phyloP scores from a whole-genome alignment of 805 yeast species.

The Clavispora carvajalis region DNA sequence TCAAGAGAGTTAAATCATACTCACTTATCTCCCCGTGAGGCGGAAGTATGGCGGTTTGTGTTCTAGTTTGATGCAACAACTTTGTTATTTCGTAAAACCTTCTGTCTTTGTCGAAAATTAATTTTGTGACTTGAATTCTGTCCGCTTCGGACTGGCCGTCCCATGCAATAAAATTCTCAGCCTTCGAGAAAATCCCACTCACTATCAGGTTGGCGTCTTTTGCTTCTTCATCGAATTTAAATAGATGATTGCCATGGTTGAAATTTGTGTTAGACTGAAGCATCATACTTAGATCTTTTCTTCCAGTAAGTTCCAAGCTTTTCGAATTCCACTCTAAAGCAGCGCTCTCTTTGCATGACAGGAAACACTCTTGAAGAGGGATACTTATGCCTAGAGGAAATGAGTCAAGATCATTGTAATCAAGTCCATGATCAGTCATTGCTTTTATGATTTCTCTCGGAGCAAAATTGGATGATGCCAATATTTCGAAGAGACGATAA shows the following conservation, averaged over 20 bases:
- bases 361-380: slow-evolving; percentile 60
- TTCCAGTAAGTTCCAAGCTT: slow-evolving; percentile 55
- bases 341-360: slow-evolving; percentile 47
- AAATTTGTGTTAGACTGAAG: not conserved
- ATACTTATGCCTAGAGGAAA: slow-evolving; percentile 69
- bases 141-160: slow-evolving; percentile 70
- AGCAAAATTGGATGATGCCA: slow-evolving; percentile 50
- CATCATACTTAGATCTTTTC: slow-evolving; percentile 54
- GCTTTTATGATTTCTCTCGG: slow-evolving; percentile 53
- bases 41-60: slow-evolving; percentile 47
- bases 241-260: slow-evolving; percentile 3
- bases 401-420: slow-evolving; percentile 50
- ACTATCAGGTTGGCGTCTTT: slow-evolving; percentile 38
- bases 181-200: slow-evolving; percentile 31
- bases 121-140: slow-evolving; percentile 57
- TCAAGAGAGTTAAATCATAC: slow-evolving; percentile 48
- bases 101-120: slow-evolving; percentile 73
- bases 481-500: slow-evolving; percentile 55
- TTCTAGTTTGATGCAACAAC: slow-evolving; percentile 62
- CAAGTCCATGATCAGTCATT: slow-evolving; percentile 54
- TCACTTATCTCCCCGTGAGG: slow-evolving; percentile 43
- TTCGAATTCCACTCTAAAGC: slow-evolving; percentile 43
- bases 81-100: slow-evolving; percentile 73
- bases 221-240: slow-evolving; percentile 1
- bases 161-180: slow-evolving; percentile 53